These are phyloP conservation scores for Sugiyamaella qingdaonensis DNA, from an alignment of 805 yeast genomes.

Conservation along the genomic window DNA sequence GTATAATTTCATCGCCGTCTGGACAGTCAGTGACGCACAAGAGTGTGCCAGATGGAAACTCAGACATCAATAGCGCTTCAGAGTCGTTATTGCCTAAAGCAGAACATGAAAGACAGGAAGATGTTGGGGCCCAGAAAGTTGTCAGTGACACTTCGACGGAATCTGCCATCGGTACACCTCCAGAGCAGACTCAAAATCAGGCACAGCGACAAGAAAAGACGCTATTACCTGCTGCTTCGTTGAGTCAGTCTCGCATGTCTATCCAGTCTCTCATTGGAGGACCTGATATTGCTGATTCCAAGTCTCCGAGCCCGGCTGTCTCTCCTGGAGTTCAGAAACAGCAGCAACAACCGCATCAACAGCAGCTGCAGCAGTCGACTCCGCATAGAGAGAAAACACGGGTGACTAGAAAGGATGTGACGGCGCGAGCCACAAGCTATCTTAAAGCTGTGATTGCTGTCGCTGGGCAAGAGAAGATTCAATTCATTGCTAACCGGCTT, in stretches of 20 bases:
- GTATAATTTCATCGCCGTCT: too few species aligned
- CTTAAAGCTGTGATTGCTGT: conserved; percentile 21
- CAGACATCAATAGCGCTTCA: too few species aligned
- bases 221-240: background rate
- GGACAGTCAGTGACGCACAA: too few species aligned
- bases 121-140: too few species aligned
- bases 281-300: background rate
- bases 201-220: too few species aligned
- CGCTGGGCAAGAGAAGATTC: background rate
- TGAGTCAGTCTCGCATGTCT: conserved; percentile 4
- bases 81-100: too few species aligned
- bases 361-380: conserved; percentile 32
- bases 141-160: too few species aligned
- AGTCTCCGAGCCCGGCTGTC: background rate
- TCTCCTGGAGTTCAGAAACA: background rate
- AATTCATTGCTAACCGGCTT: background rate
- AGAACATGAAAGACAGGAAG: too few species aligned
- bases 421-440: conserved; percentile 34
- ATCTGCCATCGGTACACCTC: too few species aligned
- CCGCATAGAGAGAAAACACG: conserved; percentile 24
- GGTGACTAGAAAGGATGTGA: conserved; percentile 48
- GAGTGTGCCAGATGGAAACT: too few species aligned
- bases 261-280: conserved; percentile 10
- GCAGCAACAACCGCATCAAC: conserved; percentile 5
- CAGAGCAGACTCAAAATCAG: too few species aligned